These are phyloP conservation scores for Leishmania guyanensis DNA, from an alignment of 208 protist genomes.

Conservation along the genomic window DNA sequence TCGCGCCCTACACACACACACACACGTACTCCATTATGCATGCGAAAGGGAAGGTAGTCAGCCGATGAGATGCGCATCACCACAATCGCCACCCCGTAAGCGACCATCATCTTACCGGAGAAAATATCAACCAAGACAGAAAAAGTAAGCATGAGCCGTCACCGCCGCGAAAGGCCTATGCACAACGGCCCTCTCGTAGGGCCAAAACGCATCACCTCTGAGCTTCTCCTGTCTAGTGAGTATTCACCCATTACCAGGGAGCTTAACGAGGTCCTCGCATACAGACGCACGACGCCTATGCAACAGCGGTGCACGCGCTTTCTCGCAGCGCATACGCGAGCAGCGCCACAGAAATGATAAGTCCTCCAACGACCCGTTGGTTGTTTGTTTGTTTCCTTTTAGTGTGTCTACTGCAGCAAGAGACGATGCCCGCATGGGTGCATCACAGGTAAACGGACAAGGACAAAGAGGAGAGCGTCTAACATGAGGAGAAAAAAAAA, in stretches of 20 bases:
- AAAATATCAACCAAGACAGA: not conserved
- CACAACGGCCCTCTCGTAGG: not conserved
- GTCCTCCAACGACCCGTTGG: not conserved
- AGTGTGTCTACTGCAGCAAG: not conserved
- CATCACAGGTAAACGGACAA: not conserved
- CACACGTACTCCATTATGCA: not conserved
- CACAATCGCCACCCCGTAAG: not conserved
- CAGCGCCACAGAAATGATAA: not conserved
- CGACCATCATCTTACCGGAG: not conserved
- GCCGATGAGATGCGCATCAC: not conserved
- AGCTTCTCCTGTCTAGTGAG: not conserved
- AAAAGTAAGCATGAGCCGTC: not conserved
- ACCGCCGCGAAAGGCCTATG: not conserved
- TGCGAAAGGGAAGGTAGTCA: not conserved
- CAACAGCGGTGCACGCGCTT: not conserved
- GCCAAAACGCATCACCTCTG: not conserved
- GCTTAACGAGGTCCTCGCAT: not conserved
- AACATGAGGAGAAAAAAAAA: not conserved
- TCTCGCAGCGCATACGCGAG: not conserved
- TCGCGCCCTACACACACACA: not conserved
- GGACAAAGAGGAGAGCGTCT: not conserved
- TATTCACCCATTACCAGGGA: not conserved
- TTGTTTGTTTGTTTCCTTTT: not conserved
- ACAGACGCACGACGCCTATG: not conserved
- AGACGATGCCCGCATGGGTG: not conserved